Evolutionary conservation across 2,329 filamentous ascomycete species (phyloP).

Genomic region (Penicillium sp.): DNA sequence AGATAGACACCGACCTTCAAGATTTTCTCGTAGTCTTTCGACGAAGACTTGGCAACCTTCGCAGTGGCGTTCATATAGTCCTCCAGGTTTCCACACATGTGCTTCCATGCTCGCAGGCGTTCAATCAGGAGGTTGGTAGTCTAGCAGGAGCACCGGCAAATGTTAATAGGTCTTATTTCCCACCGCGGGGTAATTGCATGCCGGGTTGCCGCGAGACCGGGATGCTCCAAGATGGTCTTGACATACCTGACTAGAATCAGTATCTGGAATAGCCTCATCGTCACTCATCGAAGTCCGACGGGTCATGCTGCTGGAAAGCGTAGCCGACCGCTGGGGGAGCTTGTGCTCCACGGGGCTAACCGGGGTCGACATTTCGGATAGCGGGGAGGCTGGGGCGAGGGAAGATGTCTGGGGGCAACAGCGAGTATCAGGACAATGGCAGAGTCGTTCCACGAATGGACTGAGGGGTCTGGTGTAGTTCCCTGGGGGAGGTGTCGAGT

Average conservation of each 20-base stretch:
- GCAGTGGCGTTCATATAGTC: slow-evolving; percentile 85
- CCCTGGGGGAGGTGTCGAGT: not conserved
- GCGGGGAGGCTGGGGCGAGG: not conserved
- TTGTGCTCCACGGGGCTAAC: slow-evolving; percentile 33
- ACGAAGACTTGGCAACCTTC: slow-evolving; percentile 80
- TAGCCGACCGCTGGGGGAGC: slow-evolving; percentile 40
- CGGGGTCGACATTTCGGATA: slow-evolving; percentile 31
- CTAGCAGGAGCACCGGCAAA: slow-evolving; percentile 43
- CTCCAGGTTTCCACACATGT: slow-evolving; percentile 87
- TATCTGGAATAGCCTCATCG: slow-evolving; percentile 46
- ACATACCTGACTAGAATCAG: slow-evolving; percentile 48
- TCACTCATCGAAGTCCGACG: slow-evolving; percentile 43
- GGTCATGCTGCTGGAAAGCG: slow-evolving; percentile 36
- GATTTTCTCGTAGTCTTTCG: slow-evolving; percentile 94
- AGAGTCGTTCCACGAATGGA: not conserved
- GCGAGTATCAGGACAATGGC: too few species aligned
- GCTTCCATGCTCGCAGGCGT: slow-evolving; percentile 93
- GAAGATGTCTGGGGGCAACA: too few species aligned
- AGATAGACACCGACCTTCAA: slow-evolving; percentile 66
- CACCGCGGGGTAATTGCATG: not conserved
- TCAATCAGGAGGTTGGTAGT: slow-evolving; percentile 82
- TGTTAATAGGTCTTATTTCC: not conserved
- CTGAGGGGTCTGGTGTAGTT: not conserved
- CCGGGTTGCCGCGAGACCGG: not conserved
- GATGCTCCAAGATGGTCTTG: not conserved